These are phyloP conservation scores for Aurinia saxatilis DNA, from an alignment of 345 rosid species.

Conservation along the genomic window DNA sequence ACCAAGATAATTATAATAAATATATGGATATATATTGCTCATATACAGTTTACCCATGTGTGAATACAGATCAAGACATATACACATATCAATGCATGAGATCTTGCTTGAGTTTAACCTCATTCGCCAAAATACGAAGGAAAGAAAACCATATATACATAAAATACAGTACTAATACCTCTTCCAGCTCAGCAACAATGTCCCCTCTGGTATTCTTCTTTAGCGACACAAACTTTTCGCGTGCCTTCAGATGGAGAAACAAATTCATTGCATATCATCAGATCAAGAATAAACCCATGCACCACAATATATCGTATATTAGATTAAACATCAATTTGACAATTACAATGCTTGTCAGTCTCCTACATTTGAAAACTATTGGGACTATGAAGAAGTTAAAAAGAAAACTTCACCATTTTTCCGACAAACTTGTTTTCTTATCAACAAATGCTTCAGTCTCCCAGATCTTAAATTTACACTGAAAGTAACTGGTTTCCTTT, in stretches of 20 bases:
- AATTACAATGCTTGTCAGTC: not conserved
- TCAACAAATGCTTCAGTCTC: not conserved
- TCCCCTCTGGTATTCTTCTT: conserved; percentile 71
- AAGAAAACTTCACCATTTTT: not conserved
- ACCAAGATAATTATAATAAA: no score
- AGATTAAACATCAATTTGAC: conserved; percentile 1
- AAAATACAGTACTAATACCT: conserved; percentile 38
- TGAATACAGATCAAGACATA: not conserved
- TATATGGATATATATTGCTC: not conserved
- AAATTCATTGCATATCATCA: not conserved
- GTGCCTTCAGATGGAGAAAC: conserved; percentile 48
- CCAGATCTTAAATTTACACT: no score
- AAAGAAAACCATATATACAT: not conserved
- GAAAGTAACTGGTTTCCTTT: no score
- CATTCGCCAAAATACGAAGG: not conserved
- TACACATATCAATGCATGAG: not conserved
- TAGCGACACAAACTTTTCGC: conserved; percentile 77
- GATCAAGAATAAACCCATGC: not conserved
- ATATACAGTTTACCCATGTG: not conserved
- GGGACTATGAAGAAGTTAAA: not conserved
- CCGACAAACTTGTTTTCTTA: not conserved
- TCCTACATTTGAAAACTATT: not conserved
- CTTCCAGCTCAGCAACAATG: conserved; percentile 73
- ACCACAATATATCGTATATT: not conserved
- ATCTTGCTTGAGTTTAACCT: not conserved